These are phyloP conservation scores for Aspergillus intermedius DNA, from an alignment of 2,329 filamentous ascomycete genomes.

Conservation along the genomic window DNA sequence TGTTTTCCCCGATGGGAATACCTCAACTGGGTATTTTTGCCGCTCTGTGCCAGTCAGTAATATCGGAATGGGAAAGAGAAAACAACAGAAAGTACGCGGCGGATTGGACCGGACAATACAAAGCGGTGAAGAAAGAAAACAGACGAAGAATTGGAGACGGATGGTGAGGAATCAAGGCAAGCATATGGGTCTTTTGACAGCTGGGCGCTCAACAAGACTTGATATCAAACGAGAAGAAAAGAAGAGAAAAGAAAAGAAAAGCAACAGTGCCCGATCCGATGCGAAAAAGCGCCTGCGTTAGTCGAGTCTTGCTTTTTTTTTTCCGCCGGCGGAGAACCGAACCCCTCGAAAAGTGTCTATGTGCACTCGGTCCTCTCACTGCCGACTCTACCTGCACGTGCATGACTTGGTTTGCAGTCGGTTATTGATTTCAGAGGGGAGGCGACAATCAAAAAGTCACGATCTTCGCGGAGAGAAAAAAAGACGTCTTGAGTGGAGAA, in stretches of 20 bases:
- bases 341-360: background rate
- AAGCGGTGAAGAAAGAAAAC: no score
- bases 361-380: no score
- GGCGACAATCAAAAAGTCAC: background rate
- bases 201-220: background rate
- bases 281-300: background rate
- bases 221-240: background rate
- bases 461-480: background rate
- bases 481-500: background rate
- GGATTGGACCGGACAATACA: no score
- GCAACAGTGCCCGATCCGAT: background rate
- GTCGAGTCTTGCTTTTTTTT: slow-evolving; percentile 11
- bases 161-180: background rate
- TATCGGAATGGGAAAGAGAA: background rate
- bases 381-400: background rate
- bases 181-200: background rate
- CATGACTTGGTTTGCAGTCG: background rate
- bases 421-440: background rate
- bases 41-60: background rate
- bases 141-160: slow-evolving; percentile 1
- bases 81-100: background rate
- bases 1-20: no score
- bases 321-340: slow-evolving; percentile 17
- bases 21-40: no score
- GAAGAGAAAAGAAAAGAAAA: background rate